Evolutionary conservation across 2,329 filamentous ascomycete species (phyloP).

Genomic region (Teratosphaeria viscida): DNA sequence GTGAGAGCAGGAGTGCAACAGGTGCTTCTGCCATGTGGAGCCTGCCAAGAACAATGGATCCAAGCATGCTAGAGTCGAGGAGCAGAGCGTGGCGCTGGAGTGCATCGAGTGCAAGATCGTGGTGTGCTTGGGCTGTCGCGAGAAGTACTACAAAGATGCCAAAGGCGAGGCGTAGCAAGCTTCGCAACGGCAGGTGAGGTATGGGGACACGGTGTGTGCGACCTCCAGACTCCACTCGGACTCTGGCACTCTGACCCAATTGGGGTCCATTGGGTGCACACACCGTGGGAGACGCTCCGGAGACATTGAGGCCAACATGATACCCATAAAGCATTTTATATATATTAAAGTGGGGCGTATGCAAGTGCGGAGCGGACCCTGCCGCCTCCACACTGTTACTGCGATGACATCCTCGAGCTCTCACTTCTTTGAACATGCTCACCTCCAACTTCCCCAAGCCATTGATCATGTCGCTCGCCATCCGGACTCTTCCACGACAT

Average conservation of each 20-base stretch:
- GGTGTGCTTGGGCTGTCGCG: slow-evolving; percentile 8
- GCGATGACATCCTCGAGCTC: not conserved
- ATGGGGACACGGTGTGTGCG: too few relatives aligned
- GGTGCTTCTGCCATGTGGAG: slow-evolving; percentile 12
- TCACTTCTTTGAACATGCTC: not conserved
- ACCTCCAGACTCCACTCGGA: too few relatives aligned
- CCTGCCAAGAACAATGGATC: not conserved
- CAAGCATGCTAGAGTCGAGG: not conserved
- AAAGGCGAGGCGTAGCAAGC: not conserved
- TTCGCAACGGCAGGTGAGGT: not conserved
- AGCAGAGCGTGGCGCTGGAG: slow-evolving; percentile 2
- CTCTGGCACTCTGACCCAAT: too few relatives aligned
- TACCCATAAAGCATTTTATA: not conserved
- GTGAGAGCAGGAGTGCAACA: slow-evolving; percentile 10
- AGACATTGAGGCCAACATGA: not conserved
- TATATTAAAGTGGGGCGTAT: not conserved
- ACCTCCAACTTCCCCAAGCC: not conserved
- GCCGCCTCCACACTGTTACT: not conserved
- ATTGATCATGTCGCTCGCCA: not conserved
- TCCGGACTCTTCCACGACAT: not conserved
- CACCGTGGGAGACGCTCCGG: not conserved
- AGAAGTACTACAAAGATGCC: not conserved
- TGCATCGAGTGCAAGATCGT: slow-evolving; percentile 8
- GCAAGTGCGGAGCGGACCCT: not conserved
- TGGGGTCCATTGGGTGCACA: not conserved